These are phyloP conservation scores for Pestalotiopsis sp. DNA, from an alignment of 2,329 filamentous ascomycete species.

Conservation along the genomic window DNA sequence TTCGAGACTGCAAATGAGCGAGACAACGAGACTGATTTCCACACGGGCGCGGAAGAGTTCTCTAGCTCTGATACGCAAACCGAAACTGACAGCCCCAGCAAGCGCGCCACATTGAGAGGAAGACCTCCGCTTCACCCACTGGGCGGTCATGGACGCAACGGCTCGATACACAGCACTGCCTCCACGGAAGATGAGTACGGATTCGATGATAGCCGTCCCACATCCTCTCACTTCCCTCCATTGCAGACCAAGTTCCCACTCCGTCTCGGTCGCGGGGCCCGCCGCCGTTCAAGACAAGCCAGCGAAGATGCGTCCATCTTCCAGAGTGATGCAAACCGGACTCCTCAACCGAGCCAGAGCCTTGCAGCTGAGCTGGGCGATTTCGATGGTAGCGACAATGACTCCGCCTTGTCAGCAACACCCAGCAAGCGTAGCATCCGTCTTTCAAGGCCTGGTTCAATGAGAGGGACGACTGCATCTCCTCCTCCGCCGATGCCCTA, in stretches of 20 bases:
- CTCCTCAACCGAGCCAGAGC: slow-evolving; percentile 68
- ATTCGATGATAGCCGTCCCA: slow-evolving; percentile 60
- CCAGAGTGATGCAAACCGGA: slow-evolving; percentile 51
- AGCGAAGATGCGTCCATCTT: slow-evolving; percentile 59
- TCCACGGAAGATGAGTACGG: slow-evolving; percentile 74
- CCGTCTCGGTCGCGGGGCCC: slow-evolving; percentile 66
- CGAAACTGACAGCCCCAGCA: slow-evolving; percentile 73
- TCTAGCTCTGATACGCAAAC: slow-evolving; percentile 74
- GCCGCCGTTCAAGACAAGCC: slow-evolving; percentile 62
- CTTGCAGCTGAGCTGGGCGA: slow-evolving; percentile 90
- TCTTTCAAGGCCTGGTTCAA: slow-evolving; percentile 51
- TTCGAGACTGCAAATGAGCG: slow-evolving; percentile 77
- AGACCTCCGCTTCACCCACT: slow-evolving; percentile 22
- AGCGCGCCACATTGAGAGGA: slow-evolving; percentile 32
- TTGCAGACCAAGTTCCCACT: slow-evolving; percentile 72
- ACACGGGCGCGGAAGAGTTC: slow-evolving; percentile 83
- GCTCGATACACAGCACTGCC: slow-evolving; percentile 83
- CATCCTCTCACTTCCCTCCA: slow-evolving; percentile 53
- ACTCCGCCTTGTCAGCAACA: slow-evolving; percentile 59
- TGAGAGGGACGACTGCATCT: slow-evolving; percentile 42
- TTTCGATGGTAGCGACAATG: slow-evolving; percentile 75
- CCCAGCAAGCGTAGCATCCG: slow-evolving; percentile 53
- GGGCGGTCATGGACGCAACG: slow-evolving; percentile 35
- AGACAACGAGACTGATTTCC: slow-evolving; percentile 88
- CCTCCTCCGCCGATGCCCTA: slow-evolving; percentile 52